Base-by-base conservation (phyloP, 352 stramenopile species). In the Phytophthora sansomeana region DNA sequence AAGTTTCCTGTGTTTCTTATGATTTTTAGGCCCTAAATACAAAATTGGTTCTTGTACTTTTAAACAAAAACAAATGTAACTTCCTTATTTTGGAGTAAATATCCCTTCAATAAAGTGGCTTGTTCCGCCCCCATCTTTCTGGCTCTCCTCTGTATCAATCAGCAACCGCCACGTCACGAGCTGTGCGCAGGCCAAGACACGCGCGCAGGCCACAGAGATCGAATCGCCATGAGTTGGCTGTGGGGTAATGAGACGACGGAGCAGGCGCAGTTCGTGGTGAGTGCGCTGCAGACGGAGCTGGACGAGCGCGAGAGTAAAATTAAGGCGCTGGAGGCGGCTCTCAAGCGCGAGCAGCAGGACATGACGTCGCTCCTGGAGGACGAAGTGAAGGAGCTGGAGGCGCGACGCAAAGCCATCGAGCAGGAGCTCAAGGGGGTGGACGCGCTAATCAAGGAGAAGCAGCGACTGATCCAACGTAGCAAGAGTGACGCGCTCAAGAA, bases 241-340 rank as follows among this genome's bases (percentile, higher is more conserved):
- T 95, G 87, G 87, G 81, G 77, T 17, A 93, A 95, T 60, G 87
- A 92, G 75, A 93, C 87, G 59, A 90, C 83, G 35, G 87, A 93
- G 69, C 87, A 95, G 74, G 87, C 87, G 62, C 84, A 93, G 65
- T 90, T 93, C 59, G 87, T 95, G 35, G 85, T 95, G 62, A 91
- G 75, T 57, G 85, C 87, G 42, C 68, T 95, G 62, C 87, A 95
- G 70, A 77, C 72, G 58, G 87, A 95, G 63, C 61, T 95, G 55
- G 87, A 95, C 60, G 87, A 91, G 75, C 87, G 87, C 29, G 85
- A 95, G 73, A 69, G 50, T 30, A 93, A 92, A 69, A 92, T 95
- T 61, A 75, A 91, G 72, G 85, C 83, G 63, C 74, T 95, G 16
- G 83, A 92, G 72, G 79, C 74, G 42, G 87, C 84, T 28, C 71